Conservation (phyloP, 495 filamentous ascomycete species). For the Neurospora sp. region DNA sequence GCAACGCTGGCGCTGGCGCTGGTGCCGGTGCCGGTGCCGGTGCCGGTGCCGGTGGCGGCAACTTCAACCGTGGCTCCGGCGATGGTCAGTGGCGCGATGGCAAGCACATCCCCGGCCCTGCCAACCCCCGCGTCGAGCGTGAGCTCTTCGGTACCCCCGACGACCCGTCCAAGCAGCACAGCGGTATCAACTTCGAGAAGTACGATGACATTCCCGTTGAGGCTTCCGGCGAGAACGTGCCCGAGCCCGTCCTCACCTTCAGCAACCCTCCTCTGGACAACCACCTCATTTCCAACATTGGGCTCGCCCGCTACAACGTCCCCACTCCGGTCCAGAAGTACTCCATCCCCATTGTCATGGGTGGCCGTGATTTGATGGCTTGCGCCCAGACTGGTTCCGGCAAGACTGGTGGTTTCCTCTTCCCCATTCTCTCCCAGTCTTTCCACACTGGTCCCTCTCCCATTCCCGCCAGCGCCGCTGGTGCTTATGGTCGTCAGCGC, state of each 20-base stretch:
- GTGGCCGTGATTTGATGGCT: slow-evolving; percentile 94
- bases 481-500: slow-evolving; percentile 72
- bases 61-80: slow-evolving; percentile 63
- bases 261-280: slow-evolving; percentile 89
- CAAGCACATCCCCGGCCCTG: slow-evolving; percentile 84
- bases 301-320: slow-evolving; percentile 82
- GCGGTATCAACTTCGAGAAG: slow-evolving; percentile 99
- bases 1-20: too few species aligned
- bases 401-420: slow-evolving; percentile 98
- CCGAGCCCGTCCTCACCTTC: slow-evolving; percentile 83
- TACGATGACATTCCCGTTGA: slow-evolving; percentile 99
- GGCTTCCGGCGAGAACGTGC: slow-evolving; percentile 87
- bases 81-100: slow-evolving; percentile 95
- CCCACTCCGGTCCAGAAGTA: slow-evolving; percentile 98
- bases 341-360: slow-evolving; percentile 95
- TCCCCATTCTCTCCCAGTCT: slow-evolving; percentile 94
- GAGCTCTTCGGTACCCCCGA: slow-evolving; percentile 92
- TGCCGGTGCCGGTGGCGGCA: slow-evolving; percentile 36
- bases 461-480: slow-evolving; percentile 48
- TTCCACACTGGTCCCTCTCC: slow-evolving; percentile 77
- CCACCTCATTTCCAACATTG: slow-evolving; percentile 85
- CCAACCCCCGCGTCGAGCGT: slow-evolving; percentile 82
- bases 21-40: slow-evolving; percentile 7
- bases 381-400: slow-evolving; percentile 98
- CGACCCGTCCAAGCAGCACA: slow-evolving; percentile 88